phyloP scores from a whole-genome alignment of 2,329 filamentous ascomycete species.

The Aureobasidium sp. region DNA sequence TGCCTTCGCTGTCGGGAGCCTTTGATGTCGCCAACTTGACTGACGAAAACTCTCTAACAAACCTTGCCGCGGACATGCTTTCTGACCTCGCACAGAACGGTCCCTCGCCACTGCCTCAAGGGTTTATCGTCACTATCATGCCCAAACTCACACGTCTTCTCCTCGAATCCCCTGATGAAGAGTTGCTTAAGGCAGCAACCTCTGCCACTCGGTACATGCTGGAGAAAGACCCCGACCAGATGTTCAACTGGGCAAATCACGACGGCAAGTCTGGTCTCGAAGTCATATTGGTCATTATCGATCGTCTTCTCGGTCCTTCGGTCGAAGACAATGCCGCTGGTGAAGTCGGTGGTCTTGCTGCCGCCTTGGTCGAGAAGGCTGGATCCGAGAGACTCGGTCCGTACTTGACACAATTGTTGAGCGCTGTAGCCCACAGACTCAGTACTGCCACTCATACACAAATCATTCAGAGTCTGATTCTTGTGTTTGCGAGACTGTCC shows the following conservation, averaged over 20 bases:
- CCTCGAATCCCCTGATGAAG: constrained; percentile 77
- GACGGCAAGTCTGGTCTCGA: constrained; percentile 79
- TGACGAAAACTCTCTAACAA: constrained; percentile 75
- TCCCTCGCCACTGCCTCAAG: constrained; percentile 74
- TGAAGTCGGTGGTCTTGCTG: constrained; percentile 91
- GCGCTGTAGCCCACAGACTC: constrained; percentile 79
- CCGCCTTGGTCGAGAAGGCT: constrained; percentile 91
- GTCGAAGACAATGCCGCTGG: constrained; percentile 92
- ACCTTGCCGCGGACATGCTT: constrained; percentile 79
- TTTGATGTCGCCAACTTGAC: constrained; percentile 85
- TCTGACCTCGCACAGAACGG: constrained; percentile 75
- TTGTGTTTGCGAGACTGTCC: constrained; percentile 89
- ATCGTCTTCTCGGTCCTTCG: constrained; percentile 72
- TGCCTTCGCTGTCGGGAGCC: constrained; percentile 80
- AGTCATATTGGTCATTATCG: constrained; percentile 83
- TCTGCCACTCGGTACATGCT: constrained; percentile 85
- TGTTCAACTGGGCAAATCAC: constrained; percentile 77
- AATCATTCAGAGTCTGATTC: constrained; percentile 91
- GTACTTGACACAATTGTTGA: constrained; percentile 79
- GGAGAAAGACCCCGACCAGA: constrained; percentile 79
- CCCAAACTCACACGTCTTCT: constrained; percentile 81
- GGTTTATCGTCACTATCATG: constrained; percentile 77
- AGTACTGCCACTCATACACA: constrained; percentile 74
- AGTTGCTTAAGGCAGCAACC: constrained; percentile 79
- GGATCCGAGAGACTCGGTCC: constrained; percentile 86